A percentile compares a stretch with the other conserved stretches of the same genome.
These are phyloP conservation scores for Cercospora sp. DNA, from an alignment of 2,329 filamentous ascomycete genomes.

Conservation along the genomic window DNA sequence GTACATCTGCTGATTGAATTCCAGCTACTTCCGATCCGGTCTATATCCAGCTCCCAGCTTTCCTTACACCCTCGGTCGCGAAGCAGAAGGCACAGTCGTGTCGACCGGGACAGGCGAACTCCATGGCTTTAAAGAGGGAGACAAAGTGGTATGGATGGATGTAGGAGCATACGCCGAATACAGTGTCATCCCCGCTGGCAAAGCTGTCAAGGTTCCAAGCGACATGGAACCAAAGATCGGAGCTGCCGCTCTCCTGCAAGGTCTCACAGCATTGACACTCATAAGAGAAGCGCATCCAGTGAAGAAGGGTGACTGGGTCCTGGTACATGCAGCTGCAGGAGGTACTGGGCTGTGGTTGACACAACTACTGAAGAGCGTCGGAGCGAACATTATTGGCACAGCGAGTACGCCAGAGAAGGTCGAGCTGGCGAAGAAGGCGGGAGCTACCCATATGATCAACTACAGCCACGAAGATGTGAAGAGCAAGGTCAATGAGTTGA, in stretches of 20 bases:
- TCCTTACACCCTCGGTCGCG: slow-evolving; percentile 76
- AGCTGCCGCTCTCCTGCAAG: slow-evolving; percentile 73
- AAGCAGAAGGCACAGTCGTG: slow-evolving; percentile 72
- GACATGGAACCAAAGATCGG: slow-evolving; percentile 61
- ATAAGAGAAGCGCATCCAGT: slow-evolving; percentile 72
- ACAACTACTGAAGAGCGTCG: slow-evolving; percentile 70
- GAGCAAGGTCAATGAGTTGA: slow-evolving; percentile 65
- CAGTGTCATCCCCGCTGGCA: slow-evolving; percentile 53
- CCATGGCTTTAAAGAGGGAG: slow-evolving; percentile 60
- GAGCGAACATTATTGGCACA: slow-evolving; percentile 77
- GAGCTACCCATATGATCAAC: slow-evolving; percentile 71
- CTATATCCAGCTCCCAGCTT: slow-evolving; percentile 69
- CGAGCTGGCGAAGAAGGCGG: slow-evolving; percentile 65
- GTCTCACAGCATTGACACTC: slow-evolving; percentile 77
- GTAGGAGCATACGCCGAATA: slow-evolving; percentile 61
- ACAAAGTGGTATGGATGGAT: slow-evolving; percentile 70
- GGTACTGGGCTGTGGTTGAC: slow-evolving; percentile 75
- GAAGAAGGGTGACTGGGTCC: slow-evolving; percentile 73
- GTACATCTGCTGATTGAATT: not conserved
- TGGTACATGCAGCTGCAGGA: slow-evolving; percentile 83
- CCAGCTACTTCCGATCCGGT: slow-evolving; percentile 78
- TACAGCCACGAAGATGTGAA: slow-evolving; percentile 63
- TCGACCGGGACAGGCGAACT: slow-evolving; percentile 57
- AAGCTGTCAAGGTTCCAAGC: slow-evolving; percentile 64
- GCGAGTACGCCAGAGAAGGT: slow-evolving; percentile 73